Conservation (phyloP, 2,329 filamentous ascomycete genomes). For the Penicillium olsonii region DNA sequence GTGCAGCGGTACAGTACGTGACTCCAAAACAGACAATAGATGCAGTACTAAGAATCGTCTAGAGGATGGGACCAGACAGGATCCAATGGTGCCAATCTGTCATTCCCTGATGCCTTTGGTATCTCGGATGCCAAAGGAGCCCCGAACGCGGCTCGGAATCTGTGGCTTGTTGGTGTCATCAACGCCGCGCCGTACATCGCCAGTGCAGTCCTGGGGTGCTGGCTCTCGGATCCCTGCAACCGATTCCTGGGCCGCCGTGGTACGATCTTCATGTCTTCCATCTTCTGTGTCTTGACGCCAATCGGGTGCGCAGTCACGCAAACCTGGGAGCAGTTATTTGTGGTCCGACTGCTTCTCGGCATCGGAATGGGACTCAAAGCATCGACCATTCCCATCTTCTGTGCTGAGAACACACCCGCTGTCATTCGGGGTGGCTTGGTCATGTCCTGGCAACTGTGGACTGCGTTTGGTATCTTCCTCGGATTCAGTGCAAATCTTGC, state of each 20-base stretch:
- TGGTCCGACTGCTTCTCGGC: slow-evolving; percentile 59
- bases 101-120: slow-evolving; percentile 49
- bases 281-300: slow-evolving; percentile 67
- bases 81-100: slow-evolving; percentile 50
- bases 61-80: slow-evolving; percentile 38
- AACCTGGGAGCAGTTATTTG: slow-evolving; percentile 60
- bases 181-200: slow-evolving; percentile 62
- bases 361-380: slow-evolving; percentile 64
- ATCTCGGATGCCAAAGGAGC: slow-evolving; percentile 41
- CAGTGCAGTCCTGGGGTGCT: slow-evolving; percentile 58
- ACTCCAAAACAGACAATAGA: not conserved
- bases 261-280: slow-evolving; percentile 63
- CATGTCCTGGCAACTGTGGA: slow-evolving; percentile 58
- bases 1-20: slow-evolving; percentile 53
- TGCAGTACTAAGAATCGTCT: slow-evolving; percentile 3
- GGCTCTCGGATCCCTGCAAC: slow-evolving; percentile 68
- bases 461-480: slow-evolving; percentile 66
- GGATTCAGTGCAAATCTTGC: slow-evolving; percentile 67
- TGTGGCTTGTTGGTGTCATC: slow-evolving; percentile 66
- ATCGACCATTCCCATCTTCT: slow-evolving; percentile 58
- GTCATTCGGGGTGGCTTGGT: slow-evolving; percentile 58
- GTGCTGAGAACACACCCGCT: slow-evolving; percentile 58
- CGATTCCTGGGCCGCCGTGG: slow-evolving; percentile 61
- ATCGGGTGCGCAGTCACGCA: slow-evolving; percentile 66
- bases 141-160: slow-evolving; percentile 41